Evolutionary conservation across 2,329 filamentous ascomycete species (phyloP), one percentile per base, ranked within the genome.

Genomic region (Purpureocillium lavendulum): DNA sequence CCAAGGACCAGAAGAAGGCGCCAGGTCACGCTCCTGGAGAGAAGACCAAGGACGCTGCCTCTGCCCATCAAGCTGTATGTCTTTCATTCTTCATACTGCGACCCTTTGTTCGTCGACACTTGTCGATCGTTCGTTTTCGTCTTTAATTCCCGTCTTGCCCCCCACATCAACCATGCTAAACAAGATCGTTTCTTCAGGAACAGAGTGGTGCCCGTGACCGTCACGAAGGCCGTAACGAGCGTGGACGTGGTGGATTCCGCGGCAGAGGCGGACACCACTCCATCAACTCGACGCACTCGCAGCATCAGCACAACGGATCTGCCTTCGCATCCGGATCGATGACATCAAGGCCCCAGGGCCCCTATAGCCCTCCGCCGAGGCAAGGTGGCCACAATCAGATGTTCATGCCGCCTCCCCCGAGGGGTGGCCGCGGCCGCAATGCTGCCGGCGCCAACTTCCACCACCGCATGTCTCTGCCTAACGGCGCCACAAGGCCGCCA

Each of bases 1-100:
- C 56, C 30, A 66, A 66, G 34, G 70, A 73, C 30, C 60, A 66
- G 44, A 70, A 70, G 44, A 77, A 74, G 56, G 42, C 60, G 5
- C 47, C 62, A 2, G 46, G 54, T 31, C 58, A 52, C 26, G 31
- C 59, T 30, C 44, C 46, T 21, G 40, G 51, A 24, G 69, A 71
- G 28, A 64, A 67, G 49, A 43, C 52, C n/a, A 75, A 69, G 51
- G 60, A 68, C 17, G 41, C 53, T 6, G 47, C 52, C 30, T 30
- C 49, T 4, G 55, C 64, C 35, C 47, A 57, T 14, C 47, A 56
- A 38, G 53, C 50, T 29, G 68, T 73, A 62, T 62, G 68, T 63
- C n/a, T 30, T 10, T n/a, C 33, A 43, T 35, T 40, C 3, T 17
- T 14, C 30, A 36, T 34, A 14, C 8, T 24, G 9, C 21, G 10